Percentiles rank a stretch among this genome's conserved stretches.
Evolutionary conservation across 768 basidiomycete species (phyloP).

Genomic region (Peribolospora baueri): DNA sequence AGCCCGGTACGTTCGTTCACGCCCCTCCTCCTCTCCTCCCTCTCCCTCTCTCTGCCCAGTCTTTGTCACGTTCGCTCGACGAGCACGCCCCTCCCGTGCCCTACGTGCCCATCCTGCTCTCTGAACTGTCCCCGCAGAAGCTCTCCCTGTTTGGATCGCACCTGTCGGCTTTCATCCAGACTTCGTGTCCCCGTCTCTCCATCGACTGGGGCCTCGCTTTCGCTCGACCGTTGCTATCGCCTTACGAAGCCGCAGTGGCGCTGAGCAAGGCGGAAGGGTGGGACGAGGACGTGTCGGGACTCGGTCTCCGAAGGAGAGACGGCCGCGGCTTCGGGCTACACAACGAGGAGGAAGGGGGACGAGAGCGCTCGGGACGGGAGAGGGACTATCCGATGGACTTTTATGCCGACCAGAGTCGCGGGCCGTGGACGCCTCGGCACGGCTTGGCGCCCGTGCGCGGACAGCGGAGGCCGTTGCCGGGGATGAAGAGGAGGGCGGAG

Average conservation of each 20-base stretch:
- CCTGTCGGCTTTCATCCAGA: slow-evolving; percentile 78
- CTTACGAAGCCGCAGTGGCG: slow-evolving; percentile 77
- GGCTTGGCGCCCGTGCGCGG: neutral
- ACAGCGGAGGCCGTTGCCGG: neutral
- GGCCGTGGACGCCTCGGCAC: slow-evolving; percentile 14
- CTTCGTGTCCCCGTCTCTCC: slow-evolving; percentile 80
- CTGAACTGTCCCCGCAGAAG: slow-evolving; percentile 90
- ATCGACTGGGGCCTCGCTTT: slow-evolving; percentile 99
- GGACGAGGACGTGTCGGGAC: slow-evolving; percentile 18
- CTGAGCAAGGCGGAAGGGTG: slow-evolving; percentile 44
- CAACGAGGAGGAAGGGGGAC: slow-evolving; percentile 18
- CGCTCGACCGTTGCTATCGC: slow-evolving; percentile 58
- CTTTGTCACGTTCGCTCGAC: neutral
- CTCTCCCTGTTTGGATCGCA: slow-evolving; percentile 56
- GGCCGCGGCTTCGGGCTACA: slow-evolving; percentile 6
- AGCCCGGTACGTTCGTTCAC: slow-evolving; percentile 35
- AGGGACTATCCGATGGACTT: slow-evolving; percentile 85
- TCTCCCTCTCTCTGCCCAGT: neutral
- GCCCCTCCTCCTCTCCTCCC: slow-evolving; percentile 20
- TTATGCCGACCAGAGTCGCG: slow-evolving; percentile 32
- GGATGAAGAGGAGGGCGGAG: slow-evolving; percentile 2
- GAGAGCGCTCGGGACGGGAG: slow-evolving; percentile 12
- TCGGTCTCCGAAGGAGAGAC: neutral
- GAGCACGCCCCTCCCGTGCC: slow-evolving; percentile 13
- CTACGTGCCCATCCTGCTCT: slow-evolving; percentile 65